These are phyloP conservation scores for Boletus sensibilis DNA, from an alignment of 768 basidiomycete genomes.

Conservation along the genomic window DNA sequence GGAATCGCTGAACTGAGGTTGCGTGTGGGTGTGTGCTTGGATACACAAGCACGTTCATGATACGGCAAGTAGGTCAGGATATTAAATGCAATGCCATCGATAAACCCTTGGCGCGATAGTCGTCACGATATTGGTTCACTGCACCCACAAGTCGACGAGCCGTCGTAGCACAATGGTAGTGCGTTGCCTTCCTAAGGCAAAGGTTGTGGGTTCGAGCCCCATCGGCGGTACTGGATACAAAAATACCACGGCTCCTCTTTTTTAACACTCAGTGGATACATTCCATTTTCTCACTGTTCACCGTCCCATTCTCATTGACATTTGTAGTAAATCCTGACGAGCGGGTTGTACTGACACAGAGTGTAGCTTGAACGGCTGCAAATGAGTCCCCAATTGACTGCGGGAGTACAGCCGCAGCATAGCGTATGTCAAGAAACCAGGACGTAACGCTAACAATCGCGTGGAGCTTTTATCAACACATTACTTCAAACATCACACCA, in stretches of 20 bases:
- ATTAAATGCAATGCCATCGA: background rate
- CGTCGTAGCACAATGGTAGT: constrained; percentile 41
- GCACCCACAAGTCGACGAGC: constrained; percentile 9
- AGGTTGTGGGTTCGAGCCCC: constrained; percentile 40
- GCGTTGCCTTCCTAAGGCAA: constrained; percentile 41
- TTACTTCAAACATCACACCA: constrained; percentile 1
- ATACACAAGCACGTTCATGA: constrained; percentile 78
- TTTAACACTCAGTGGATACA: background rate
- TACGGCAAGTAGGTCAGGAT: background rate
- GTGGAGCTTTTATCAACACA: background rate
- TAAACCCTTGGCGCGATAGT: background rate
- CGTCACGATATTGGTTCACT: background rate
- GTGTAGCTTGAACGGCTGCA: background rate
- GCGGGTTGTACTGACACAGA: no score
- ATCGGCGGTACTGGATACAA: constrained; percentile 34
- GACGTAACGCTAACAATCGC: background rate
- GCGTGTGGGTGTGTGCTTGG: constrained; percentile 56
- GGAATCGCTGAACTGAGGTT: constrained; percentile 46
- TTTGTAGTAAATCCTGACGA: no score
- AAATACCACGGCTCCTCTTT: constrained; percentile 25
- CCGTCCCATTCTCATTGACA: background rate
- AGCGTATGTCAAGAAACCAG: background rate
- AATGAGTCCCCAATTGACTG: background rate
- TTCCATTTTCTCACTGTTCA: background rate
- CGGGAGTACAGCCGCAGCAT: background rate